These are phyloP conservation scores for Hemerocallis citrina DNA, from an alignment of 106 monocot species.

Conservation along the genomic window DNA sequence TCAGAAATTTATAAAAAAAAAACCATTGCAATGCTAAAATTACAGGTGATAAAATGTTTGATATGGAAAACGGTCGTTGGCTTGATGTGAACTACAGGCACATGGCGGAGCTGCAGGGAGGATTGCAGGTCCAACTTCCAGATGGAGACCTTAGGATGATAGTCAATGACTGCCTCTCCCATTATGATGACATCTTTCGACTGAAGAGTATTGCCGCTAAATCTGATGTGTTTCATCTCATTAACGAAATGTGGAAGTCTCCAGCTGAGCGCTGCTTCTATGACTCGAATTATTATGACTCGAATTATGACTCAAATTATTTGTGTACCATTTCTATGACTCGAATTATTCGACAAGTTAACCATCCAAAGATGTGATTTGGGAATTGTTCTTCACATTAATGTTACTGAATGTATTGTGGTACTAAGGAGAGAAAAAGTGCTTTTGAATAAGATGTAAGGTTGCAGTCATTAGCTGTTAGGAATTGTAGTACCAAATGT, in stretches of 20 bases:
- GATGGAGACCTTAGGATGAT: slow-evolving; percentile 58
- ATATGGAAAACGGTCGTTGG: slow-evolving; percentile 86
- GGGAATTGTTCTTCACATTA: too few species aligned
- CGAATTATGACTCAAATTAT: too few species aligned
- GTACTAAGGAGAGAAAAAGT: too few species aligned
- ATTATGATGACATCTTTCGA: slow-evolving; percentile 75
- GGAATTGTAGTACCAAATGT: too few species aligned
- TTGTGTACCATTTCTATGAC: too few species aligned
- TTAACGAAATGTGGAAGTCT: slow-evolving; percentile 78
- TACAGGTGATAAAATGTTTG: slow-evolving; percentile 61
- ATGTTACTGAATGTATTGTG: too few species aligned
- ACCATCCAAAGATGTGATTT: too few species aligned
- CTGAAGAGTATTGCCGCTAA: slow-evolving; percentile 55
- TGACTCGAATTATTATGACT: too few species aligned
- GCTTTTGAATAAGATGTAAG: too few species aligned
- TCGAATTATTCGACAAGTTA: too few species aligned
- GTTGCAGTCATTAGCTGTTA: too few species aligned
- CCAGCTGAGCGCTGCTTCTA: slow-evolving; percentile 88
- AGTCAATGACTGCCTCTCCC: slow-evolving; percentile 56
- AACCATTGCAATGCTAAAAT: background rate
- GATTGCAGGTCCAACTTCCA: slow-evolving; percentile 44
- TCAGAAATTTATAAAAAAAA: background rate
- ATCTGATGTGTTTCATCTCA: slow-evolving; percentile 81
- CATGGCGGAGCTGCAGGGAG: slow-evolving; percentile 59
- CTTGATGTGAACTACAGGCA: slow-evolving; percentile 63